phyloP scores from a whole-genome alignment of 2,329 filamentous ascomycete genomes.

The Microsporum ferrugineum region DNA sequence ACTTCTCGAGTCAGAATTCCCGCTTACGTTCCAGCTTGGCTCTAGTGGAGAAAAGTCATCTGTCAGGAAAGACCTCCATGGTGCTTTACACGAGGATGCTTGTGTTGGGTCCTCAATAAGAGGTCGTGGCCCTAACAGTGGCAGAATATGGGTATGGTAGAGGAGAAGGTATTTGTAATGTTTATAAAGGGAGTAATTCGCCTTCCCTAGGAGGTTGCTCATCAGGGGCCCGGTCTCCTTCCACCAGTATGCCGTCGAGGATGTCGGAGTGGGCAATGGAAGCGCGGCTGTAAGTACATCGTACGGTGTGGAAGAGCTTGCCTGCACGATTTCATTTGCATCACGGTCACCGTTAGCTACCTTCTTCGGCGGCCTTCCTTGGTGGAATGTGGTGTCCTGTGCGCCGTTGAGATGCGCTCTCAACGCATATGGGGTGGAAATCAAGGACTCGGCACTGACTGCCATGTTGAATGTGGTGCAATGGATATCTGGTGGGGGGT shows the following conservation, averaged over 20 bases:
- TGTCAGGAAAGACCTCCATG: conserved; percentile 4
- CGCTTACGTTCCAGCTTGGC: conserved; percentile 2
- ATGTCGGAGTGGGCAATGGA: background rate
- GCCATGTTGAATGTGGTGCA: background rate
- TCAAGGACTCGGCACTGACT: background rate
- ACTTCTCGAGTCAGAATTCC: background rate
- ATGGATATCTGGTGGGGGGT: background rate
- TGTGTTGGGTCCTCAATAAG: background rate
- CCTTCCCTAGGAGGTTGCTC: background rate
- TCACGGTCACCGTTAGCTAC: background rate
- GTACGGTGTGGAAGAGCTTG: background rate
- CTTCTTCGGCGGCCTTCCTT: background rate
- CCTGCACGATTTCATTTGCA: background rate
- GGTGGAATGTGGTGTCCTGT: background rate
- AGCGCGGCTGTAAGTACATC: background rate
- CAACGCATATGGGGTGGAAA: background rate
- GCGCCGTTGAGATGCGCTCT: background rate
- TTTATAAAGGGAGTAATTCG: conserved; percentile 3
- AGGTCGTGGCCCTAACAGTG: background rate
- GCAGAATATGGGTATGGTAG: conserved; percentile 2
- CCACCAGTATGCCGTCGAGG: background rate
- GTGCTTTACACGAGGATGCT: background rate
- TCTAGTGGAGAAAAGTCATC: conserved; percentile 4
- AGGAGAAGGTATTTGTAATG: conserved; percentile 4
- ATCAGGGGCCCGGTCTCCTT: background rate